A percentile compares a stretch with the other conserved stretches of the same genome.
These are phyloP conservation scores for Mrakia hoshinonis DNA, from an alignment of 768 basidiomycete genomes.

Conservation along the genomic window DNA sequence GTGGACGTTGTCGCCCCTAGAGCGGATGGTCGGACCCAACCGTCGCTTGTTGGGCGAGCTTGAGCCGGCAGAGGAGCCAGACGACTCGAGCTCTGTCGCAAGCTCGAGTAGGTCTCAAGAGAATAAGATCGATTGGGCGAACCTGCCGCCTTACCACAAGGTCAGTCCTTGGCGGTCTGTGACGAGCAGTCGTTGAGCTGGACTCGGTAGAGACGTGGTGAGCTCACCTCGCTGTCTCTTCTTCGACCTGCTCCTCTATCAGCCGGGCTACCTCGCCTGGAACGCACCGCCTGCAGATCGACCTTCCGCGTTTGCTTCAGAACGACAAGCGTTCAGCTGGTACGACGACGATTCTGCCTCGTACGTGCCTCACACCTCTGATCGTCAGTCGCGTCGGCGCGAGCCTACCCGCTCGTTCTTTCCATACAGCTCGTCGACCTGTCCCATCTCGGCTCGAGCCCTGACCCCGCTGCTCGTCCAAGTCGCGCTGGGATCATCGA, in stretches of 20 bases:
- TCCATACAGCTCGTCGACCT: neutral
- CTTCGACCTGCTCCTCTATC: neutral
- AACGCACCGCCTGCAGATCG: neutral
- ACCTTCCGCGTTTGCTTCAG: neutral
- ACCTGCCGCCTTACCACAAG: neutral
- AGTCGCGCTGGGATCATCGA: conserved; percentile 9
- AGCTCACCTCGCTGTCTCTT: neutral
- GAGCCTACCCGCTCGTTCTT: neutral
- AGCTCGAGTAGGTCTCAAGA: neutral
- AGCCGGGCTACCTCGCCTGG: neutral
- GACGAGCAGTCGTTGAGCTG: neutral
- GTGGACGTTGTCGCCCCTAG: neutral
- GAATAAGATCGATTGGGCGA: neutral
- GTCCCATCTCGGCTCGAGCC: neutral
- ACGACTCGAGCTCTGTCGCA: conserved; percentile 4
- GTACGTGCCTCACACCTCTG: neutral
- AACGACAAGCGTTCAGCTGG: neutral
- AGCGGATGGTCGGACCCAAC: neutral
- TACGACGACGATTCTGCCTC: neutral
- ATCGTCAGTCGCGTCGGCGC: neutral
- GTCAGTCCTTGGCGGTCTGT: neutral
- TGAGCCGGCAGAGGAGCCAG: neutral
- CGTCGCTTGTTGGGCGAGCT: no score
- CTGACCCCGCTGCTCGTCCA: neutral
- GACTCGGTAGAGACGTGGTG: neutral